Base-by-base conservation (phyloP, 1,284 basidiomycete genomes). In the Tilletia horrida region DNA sequence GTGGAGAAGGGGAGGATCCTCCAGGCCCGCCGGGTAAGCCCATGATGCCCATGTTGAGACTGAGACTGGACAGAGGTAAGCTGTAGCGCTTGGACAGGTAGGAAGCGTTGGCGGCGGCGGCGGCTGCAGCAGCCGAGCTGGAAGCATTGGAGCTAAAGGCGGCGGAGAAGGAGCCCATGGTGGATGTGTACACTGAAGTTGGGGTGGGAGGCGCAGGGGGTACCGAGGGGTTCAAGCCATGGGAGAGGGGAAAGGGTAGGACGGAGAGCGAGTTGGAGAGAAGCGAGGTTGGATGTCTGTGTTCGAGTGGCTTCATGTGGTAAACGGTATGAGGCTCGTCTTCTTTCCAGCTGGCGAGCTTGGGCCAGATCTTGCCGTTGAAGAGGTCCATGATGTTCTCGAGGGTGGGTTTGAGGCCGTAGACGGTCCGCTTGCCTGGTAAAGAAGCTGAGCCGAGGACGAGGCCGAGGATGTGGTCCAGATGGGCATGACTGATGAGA, bases 351-450 rank as follows among this genome's bases (percentile, higher is more conserved):
- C 89, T 88, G 1, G 90, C 91, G 21, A 93, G 85, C 71, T 88
- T 89, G 1, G 91, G 91, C 91, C 91, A 93, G 64, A 91, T 83
- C 14, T 89, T 86, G 77, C 88, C 89, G 2, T 88, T 86, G 79
- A 93, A 93, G n/a, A 91, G 84, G 65, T 84, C 85, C 73, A 90
- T 87, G 1, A 93, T 82, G 77, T 88, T 87, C 71, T 88, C 83
- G 43, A 93, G 85, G 11, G 87, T 88, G 55, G 87, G 84, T 55
- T 85, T 83, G 8, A 87, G 83, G 0, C 87, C 90, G 70, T 86
- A 87, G 21, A 93, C 86, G 9, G 86, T 86, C 75, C 89, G 89
- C 44, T 87, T 85, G 16, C 88, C 88, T n/a, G 82, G 80, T 18
- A 89, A 77, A 6, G 89, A 87, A 57, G 91, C 91, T 21, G 90